A percentile compares a stretch with the other conserved stretches of the same genome.
Evolutionary conservation across 1,284 basidiomycete genomes (phyloP).

Genomic region (Apiotrichum porosum): DNA sequence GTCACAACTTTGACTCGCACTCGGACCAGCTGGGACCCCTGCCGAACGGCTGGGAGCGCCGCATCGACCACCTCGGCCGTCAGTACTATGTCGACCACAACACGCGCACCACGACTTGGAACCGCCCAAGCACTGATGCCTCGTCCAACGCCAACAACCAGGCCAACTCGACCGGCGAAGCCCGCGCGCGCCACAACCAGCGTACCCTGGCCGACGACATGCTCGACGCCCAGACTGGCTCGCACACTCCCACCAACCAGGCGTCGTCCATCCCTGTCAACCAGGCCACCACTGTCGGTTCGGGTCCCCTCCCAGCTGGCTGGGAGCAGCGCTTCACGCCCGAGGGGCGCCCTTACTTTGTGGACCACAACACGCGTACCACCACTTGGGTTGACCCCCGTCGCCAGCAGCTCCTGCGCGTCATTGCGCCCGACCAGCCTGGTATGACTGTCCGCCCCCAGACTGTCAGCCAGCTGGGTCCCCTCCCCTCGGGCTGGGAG

Average conservation of each 20-base stretch:
- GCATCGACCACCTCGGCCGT: conserved; percentile 78
- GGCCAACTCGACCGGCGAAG: conserved; percentile 57
- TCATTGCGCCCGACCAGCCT: conserved; percentile 78
- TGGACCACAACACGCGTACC: conserved; percentile 91
- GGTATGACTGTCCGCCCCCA: conserved; percentile 71
- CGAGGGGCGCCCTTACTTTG: conserved; percentile 97
- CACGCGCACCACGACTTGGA: conserved; percentile 92
- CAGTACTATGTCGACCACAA: conserved; percentile 94
- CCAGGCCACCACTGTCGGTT: conserved; percentile 66
- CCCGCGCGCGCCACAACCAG: conserved; percentile 70
- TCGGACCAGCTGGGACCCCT: conserved; percentile 72
- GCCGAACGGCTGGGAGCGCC: conserved; percentile 87
- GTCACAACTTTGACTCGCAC: conserved; percentile 70
- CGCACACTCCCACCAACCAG: conserved; percentile 20
- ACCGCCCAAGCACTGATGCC: conserved; percentile 56
- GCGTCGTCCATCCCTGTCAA: conserved; percentile 34
- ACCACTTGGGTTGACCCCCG: conserved; percentile 99
- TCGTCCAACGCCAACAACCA: conserved; percentile 49
- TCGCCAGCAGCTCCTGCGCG: conserved; percentile 74
- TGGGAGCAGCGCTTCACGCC: conserved; percentile 98
- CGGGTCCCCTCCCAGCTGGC: conserved; percentile 80
- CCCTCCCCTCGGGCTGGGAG: conserved; percentile 94
- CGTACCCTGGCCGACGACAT: conserved; percentile 75
- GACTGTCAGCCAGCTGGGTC: conserved; percentile 84
- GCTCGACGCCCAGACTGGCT: conserved; percentile 54